Conservation (phyloP, 2,329 filamentous ascomycete species). For the Nemania diffusa region DNA sequence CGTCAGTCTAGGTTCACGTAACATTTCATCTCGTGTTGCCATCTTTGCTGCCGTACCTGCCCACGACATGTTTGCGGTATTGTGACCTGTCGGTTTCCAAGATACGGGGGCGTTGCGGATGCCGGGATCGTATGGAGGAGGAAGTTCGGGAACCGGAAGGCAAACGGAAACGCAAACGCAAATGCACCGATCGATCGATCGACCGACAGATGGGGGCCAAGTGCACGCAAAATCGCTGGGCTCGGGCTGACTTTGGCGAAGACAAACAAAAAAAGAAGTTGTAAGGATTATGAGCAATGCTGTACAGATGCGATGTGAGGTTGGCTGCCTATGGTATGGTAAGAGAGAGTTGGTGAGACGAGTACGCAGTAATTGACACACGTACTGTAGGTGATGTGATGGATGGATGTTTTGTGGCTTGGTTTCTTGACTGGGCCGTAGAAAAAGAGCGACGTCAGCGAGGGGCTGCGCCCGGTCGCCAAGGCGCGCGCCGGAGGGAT, state of each 20-base stretch:
- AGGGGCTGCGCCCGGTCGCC: constrained; percentile 31
- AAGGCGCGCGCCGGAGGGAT: constrained; percentile 6
- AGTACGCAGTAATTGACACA: constrained; percentile 2
- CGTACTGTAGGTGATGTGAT: constrained; percentile 20
- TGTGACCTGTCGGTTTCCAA: constrained; percentile 21
- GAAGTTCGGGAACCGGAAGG: neutral
- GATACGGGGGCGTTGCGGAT: neutral
- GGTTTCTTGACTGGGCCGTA: constrained; percentile 11
- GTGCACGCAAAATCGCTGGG: too few relatives aligned
- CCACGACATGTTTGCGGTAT: constrained; percentile 71
- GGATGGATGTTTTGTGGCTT: constrained; percentile 28
- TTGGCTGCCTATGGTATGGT: neutral
- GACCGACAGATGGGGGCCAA: neutral
- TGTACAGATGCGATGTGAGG: neutral
- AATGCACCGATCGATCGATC: neutral
- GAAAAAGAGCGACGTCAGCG: constrained; percentile 37
- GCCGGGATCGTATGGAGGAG: neutral
- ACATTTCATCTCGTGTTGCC: neutral
- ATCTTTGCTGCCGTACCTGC: constrained; percentile 61
- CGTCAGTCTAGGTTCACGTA: constrained; percentile 30
- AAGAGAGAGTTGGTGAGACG: constrained; percentile 7
- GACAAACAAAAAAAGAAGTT: neutral
- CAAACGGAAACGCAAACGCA: neutral
- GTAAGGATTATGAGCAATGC: neutral
- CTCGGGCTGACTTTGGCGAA: neutral